Evolutionary conservation across 495 filamentous ascomycete genomes (phyloP).

Genomic region (Podospora australis): DNA sequence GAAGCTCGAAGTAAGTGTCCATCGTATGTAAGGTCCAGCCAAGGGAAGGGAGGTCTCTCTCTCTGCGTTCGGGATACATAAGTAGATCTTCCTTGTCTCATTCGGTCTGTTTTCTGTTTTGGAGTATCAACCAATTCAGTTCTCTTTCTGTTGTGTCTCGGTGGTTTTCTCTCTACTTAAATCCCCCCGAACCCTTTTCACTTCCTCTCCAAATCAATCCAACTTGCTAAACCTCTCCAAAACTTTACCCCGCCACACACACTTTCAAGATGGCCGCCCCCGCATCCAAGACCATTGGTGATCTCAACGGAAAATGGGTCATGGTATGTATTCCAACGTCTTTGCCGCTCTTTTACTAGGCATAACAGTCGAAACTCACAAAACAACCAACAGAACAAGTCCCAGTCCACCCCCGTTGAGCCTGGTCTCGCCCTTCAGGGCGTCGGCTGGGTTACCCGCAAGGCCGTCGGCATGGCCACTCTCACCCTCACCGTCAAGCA

Average conservation of each 20-base stretch:
- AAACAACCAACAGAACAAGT: constrained; percentile 58
- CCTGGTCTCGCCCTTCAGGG: constrained; percentile 73
- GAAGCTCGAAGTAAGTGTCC: too few species aligned
- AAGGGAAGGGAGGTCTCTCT: too few species aligned
- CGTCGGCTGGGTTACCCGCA: constrained; percentile 76
- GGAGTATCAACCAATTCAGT: background rate
- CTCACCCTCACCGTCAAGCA: constrained; percentile 65
- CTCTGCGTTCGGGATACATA: too few species aligned
- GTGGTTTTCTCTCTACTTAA: too few species aligned
- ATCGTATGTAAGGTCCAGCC: too few species aligned
- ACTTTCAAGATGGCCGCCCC: constrained; percentile 73
- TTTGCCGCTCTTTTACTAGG: background rate
- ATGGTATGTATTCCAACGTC: constrained; percentile 53
- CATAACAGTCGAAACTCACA: too few species aligned
- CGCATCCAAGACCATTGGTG: constrained; percentile 58
- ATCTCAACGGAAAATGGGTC: constrained; percentile 70
- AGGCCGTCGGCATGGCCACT: constrained; percentile 63
- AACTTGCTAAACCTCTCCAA: too few species aligned
- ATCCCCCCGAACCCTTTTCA: background rate
- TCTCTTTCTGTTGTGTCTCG: too few species aligned
- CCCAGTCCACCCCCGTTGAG: constrained; percentile 65
- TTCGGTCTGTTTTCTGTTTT: too few species aligned
- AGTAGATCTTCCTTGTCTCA: too few species aligned
- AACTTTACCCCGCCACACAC: too few species aligned
- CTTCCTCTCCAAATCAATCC: background rate